Evolutionary conservation across 352 stramenopile species (phyloP).

Genomic region (Detonula confervacea): DNA sequence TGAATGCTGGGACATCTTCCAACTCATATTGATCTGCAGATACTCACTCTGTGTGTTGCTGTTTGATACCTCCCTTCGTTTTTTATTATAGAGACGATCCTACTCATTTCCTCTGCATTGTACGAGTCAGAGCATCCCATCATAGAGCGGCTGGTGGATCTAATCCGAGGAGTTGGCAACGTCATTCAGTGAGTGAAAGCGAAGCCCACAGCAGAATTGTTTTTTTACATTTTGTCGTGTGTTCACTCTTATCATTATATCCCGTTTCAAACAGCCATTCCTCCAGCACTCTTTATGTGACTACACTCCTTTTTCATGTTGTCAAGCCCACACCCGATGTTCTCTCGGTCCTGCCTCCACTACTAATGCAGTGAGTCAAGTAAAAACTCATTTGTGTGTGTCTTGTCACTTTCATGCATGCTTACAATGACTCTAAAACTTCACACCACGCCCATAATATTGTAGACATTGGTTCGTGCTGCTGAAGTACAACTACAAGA

Average conservation of each 20-base stretch:
- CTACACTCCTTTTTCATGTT: constrained; percentile 3
- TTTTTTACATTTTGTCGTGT: too few species aligned
- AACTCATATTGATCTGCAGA: neutral
- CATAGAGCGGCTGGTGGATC: neutral
- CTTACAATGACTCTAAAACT: neutral
- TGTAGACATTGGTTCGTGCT: constrained; percentile 36
- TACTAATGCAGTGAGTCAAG: constrained; percentile 32
- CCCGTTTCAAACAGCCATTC: too few species aligned
- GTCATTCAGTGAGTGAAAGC: constrained; percentile 3
- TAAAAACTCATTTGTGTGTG: neutral
- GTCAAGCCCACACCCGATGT: constrained; percentile 2
- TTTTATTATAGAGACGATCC: neutral
- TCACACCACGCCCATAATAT: neutral
- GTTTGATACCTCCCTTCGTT: neutral
- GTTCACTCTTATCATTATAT: too few species aligned
- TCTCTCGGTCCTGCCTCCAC: neutral
- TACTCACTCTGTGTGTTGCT: neutral
- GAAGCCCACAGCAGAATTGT: too few species aligned
- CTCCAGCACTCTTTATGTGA: neutral
- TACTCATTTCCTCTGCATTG: neutral
- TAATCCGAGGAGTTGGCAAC: constrained; percentile 17
- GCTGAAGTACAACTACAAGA: constrained; percentile 10
- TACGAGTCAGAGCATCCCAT: neutral
- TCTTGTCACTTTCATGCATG: neutral
- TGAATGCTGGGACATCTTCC: neutral